Conservation (phyloP, 129 eudicot genomes). For the Tanacetum coccineum region DNA sequence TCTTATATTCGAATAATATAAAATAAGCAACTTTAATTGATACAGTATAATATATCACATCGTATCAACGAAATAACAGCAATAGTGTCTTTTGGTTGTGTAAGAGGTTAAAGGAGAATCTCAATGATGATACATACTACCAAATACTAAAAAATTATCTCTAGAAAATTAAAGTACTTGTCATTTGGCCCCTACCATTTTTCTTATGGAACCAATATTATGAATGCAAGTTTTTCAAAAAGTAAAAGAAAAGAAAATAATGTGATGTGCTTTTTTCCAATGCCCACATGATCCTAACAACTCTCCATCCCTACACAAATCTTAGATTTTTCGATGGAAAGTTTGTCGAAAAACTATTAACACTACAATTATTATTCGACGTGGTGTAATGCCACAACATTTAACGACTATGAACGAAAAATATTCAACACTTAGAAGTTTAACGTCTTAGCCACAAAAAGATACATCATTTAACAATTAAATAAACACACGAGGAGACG, state of each 20-base stretch:
- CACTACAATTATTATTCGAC: slow-evolving; percentile 6
- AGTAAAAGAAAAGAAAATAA: slow-evolving; percentile 22
- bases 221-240: slow-evolving; percentile 28
- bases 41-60: neutral
- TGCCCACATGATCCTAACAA: slow-evolving; percentile 44
- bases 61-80: neutral
- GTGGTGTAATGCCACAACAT: neutral
- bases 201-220: slow-evolving; percentile 35
- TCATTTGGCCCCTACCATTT: slow-evolving; percentile 44
- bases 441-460: no score
- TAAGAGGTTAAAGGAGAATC: slow-evolving; percentile 31
- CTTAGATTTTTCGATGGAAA: slow-evolving; percentile 15
- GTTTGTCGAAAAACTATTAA: neutral
- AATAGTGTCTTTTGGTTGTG: slow-evolving; percentile 31
- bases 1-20: no score
- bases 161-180: slow-evolving; percentile 31
- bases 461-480: no score
- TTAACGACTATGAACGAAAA: neutral
- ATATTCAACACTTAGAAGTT: no score
- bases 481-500: no score
- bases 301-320: slow-evolving; percentile 42
- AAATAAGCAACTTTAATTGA: neutral
- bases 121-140: slow-evolving; percentile 42
- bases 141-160: slow-evolving; percentile 24
- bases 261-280: slow-evolving; percentile 26